A percentile compares a stretch with the other conserved stretches of the same genome.
These are phyloP conservation scores for Mrakia frigida DNA, from an alignment of 768 basidiomycete species.

Conservation along the genomic window DNA sequence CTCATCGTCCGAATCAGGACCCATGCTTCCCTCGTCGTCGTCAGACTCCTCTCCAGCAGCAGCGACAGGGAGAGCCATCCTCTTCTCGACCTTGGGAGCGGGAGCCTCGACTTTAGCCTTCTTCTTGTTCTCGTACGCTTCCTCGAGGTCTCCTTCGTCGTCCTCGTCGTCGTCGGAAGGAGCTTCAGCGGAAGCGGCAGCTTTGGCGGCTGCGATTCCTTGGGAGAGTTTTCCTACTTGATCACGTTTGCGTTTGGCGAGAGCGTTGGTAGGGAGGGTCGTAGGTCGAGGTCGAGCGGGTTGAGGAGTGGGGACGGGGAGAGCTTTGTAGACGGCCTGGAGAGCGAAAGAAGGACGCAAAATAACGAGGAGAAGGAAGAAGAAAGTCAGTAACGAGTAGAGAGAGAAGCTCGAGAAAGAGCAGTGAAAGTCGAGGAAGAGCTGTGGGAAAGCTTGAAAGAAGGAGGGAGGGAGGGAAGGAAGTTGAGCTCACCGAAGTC, in stretches of 20 bases:
- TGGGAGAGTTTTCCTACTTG: constrained; percentile 4
- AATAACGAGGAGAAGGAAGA: too few species aligned
- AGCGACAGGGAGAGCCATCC: neutral
- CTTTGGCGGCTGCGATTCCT: constrained; percentile 1
- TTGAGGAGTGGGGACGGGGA: constrained; percentile 1
- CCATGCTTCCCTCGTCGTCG: constrained; percentile 49
- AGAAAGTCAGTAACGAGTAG: neutral
- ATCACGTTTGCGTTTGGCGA: constrained; percentile 16
- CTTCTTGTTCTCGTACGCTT: constrained; percentile 34
- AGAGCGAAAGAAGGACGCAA: neutral
- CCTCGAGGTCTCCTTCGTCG: constrained; percentile 29
- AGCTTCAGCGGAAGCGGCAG: constrained; percentile 3
- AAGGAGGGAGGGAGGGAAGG: neutral
- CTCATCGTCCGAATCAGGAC: constrained; percentile 57
- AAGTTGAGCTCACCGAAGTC: constrained; percentile 22
- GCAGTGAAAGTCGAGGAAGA: neutral
- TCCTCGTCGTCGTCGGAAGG: constrained; percentile 17
- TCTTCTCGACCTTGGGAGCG: neutral
- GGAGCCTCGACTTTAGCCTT: constrained; percentile 33
- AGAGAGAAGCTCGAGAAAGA: neutral
- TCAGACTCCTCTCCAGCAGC: constrained; percentile 43
- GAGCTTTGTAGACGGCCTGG: constrained; percentile 5
- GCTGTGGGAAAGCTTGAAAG: neutral
- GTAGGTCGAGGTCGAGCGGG: constrained; percentile 10
- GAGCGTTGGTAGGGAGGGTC: neutral